Evolutionary conservation across 2,329 filamentous ascomycete genomes (phyloP).

Genomic region (Colletotrichum sp.): DNA sequence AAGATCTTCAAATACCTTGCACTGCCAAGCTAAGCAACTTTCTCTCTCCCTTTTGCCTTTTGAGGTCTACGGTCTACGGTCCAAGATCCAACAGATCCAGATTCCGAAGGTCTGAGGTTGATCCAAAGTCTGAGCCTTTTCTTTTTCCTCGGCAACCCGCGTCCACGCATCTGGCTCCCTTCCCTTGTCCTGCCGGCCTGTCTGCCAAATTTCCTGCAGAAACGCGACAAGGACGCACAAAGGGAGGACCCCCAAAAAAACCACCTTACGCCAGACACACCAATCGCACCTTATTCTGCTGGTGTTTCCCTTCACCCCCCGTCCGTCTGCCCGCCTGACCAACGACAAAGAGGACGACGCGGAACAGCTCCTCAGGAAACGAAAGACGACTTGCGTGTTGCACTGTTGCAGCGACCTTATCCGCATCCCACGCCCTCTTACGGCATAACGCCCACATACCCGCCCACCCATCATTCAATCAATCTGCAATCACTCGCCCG

Average conservation of each 20-base stretch:
- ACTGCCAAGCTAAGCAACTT: slow-evolving; percentile 9
- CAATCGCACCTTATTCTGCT: slow-evolving; percentile 7
- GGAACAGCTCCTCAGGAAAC: not conserved
- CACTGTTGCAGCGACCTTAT: not conserved
- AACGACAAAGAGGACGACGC: not conserved
- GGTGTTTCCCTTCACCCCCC: not conserved
- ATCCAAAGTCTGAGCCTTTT: not conserved
- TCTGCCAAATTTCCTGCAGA: not conserved
- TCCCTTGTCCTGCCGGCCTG: not conserved
- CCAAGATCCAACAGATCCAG: not conserved
- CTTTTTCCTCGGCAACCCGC: not conserved
- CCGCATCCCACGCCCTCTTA: not conserved
- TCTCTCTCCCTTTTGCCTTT: slow-evolving; percentile 1
- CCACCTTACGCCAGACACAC: slow-evolving; percentile 16
- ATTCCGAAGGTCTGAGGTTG: not conserved
- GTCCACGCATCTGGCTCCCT: not conserved
- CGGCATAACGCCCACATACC: slow-evolving; percentile 3
- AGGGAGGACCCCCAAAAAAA: slow-evolving; percentile 13
- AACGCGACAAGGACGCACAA: not conserved
- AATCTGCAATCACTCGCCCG: not conserved
- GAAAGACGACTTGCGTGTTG: not conserved
- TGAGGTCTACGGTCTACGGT: not conserved
- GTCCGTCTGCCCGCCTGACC: slow-evolving; percentile 7
- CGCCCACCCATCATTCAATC: not conserved
- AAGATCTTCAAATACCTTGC: slow-evolving; percentile 9